Conservation (phyloP, 139 green algal species). For the Volvox africanus region DNA sequence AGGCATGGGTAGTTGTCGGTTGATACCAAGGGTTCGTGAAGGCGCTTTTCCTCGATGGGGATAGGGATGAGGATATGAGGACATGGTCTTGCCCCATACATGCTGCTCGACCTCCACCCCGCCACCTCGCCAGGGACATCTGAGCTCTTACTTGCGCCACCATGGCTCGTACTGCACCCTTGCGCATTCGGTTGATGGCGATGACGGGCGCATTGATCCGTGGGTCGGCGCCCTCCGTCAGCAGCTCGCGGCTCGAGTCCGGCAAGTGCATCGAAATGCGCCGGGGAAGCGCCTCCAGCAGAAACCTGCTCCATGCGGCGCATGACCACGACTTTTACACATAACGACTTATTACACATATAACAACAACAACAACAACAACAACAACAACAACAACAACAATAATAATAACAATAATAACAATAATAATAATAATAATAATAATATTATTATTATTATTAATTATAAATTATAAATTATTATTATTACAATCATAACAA, state of each 20-base stretch:
- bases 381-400: too few species aligned
- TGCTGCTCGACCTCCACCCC: background rate
- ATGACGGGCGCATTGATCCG: constrained; percentile 36
- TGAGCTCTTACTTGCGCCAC: constrained; percentile 8
- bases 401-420: too few species aligned
- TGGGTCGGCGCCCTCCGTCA: constrained; percentile 40
- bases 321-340: background rate
- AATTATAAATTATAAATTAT: too few species aligned
- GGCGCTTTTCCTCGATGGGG: background rate
- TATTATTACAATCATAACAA: too few species aligned
- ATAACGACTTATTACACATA: too few species aligned
- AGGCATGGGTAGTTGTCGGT: background rate
- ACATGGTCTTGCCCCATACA: background rate
- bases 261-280: constrained; percentile 43
- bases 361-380: too few species aligned
- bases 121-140: background rate
- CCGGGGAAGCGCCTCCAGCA: constrained; percentile 32
- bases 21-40: background rate
- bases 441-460: too few species aligned
- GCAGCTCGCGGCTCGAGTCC: background rate
- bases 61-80: too few species aligned
- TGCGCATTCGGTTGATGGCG: constrained; percentile 41
- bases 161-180: constrained; percentile 32
- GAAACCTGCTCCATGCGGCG: constrained; percentile 9
- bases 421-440: too few species aligned